Conservation (phyloP, 495 filamentous ascomycete genomes). For the Hyaloscypha hepaticicola region DNA sequence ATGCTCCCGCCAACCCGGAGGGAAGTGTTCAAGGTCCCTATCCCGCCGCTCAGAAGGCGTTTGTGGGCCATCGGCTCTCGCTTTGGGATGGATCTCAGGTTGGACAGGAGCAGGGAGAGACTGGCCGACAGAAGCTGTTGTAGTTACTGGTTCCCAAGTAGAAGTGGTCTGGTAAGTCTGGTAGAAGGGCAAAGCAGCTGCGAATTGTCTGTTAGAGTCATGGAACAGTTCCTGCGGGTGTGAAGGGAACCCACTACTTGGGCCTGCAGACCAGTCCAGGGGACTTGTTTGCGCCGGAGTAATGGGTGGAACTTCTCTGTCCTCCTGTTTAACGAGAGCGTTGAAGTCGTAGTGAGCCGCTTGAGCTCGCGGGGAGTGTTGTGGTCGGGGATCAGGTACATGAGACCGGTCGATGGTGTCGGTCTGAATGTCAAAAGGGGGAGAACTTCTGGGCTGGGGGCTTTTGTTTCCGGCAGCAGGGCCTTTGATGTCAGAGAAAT, state of each 20-base stretch:
- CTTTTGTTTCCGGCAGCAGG: neutral
- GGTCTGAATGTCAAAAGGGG: constrained; percentile 3
- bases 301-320: neutral
- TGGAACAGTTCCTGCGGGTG: constrained; percentile 7
- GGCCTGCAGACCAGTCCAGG: constrained; percentile 18
- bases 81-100: neutral
- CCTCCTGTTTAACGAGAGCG: constrained; percentile 19
- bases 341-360: constrained; percentile 26
- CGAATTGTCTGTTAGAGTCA: constrained; percentile 22
- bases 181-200: constrained; percentile 16
- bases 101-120: neutral
- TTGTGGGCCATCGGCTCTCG: neutral
- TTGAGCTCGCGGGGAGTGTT: neutral
- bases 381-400: constrained; percentile 16
- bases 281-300: constrained; percentile 14
- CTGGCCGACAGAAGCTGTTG: neutral
- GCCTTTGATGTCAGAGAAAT: constrained; percentile 4
- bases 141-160: constrained; percentile 3
- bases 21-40: neutral
- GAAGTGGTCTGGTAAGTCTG: constrained; percentile 9
- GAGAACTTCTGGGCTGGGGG: neutral
- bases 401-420: constrained; percentile 22
- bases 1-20: neutral
- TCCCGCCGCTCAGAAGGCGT: neutral
- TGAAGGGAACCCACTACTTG: constrained; percentile 23